A percentile compares a stretch with the other conserved stretches of the same genome.
Evolutionary conservation across 345 rosid species (phyloP).

Genomic region (Salix brachista): DNA sequence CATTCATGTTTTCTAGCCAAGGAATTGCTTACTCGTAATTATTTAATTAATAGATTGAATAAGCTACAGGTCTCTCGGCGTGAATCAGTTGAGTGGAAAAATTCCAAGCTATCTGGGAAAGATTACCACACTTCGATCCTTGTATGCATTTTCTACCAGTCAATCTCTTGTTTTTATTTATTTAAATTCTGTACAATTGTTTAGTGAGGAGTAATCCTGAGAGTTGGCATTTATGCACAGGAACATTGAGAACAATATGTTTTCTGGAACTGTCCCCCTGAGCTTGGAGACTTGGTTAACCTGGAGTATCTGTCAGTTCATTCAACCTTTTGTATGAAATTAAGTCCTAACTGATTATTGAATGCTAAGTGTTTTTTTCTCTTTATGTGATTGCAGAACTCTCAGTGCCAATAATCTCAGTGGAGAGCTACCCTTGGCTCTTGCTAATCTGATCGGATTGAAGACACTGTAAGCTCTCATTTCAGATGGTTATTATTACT

Average conservation of each 20-base stretch:
- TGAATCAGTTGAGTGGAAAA: conserved; percentile 1
- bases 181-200: background rate
- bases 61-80: conserved; percentile 1
- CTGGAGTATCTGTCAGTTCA: conserved; percentile 41
- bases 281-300: conserved; percentile 41
- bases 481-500: background rate
- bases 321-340: background rate
- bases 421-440: conserved; percentile 9
- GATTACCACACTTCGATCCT: conserved; percentile 21
- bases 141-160: conserved; percentile 27
- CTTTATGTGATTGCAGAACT: background rate
- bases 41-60: background rate
- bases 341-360: background rate
- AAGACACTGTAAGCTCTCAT: conserved; percentile 8
- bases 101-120: conserved; percentile 3
- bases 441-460: conserved; percentile 7
- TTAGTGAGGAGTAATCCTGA: background rate
- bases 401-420: conserved; percentile 19
- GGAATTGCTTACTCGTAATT: background rate
- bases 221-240: background rate
- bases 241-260: conserved; percentile 11
- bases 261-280: conserved; percentile 44
- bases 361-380: background rate
- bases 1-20: background rate
- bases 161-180: too few relatives aligned